Base-by-base conservation (phyloP, 768 basidiomycete species). In the Mycena crocata region DNA sequence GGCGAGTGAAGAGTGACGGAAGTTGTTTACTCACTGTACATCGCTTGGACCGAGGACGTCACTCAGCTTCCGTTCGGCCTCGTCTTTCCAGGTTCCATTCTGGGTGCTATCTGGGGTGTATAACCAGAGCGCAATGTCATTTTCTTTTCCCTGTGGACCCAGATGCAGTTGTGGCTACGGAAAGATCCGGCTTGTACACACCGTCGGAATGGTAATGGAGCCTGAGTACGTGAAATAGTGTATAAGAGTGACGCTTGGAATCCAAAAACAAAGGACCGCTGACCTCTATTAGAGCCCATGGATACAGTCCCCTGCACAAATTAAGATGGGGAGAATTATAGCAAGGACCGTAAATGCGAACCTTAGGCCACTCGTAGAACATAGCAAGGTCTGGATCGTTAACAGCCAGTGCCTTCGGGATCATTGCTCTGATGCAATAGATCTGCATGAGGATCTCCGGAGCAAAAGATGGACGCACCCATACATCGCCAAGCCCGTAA, bases 31-130 rank as follows among this genome's bases (percentile, higher is more conserved):
- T 31, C 52, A 62, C 66, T 28, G 21, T n/a, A 21, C 1, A 55
- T 62, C 49, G 21, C 66, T 52, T 2, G 54, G 30, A 8, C 66
- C 66, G 28, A 67, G 37, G 15, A 67, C 34, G 14, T 67, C 57
- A 6, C 28, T 26, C 10, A 66, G 28, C 21, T 40, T 37, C 12
- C 21, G 51, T 9, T 35, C 23, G 1, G 50, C 52, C 23, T 45
- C 50, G 5, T 48, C 26, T 21, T 24, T 32, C 57, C 64, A 66
- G 21, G 42, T 44, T 39, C 57, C 31, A n/a, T 60, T 51, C 10
- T 59, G 42, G 3, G 32, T 24, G 42, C 26, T 60, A 12, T 66
- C 64, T 24, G 64, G 40, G 2, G 64, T 59, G 24, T 54, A 66
- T 19, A 66, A 0, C 12, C 23, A 28, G 13, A 66, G 15, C 2